Evolutionary conservation across 2,329 filamentous ascomycete species (phyloP).

Genomic region (Shiraia bambusicola): DNA sequence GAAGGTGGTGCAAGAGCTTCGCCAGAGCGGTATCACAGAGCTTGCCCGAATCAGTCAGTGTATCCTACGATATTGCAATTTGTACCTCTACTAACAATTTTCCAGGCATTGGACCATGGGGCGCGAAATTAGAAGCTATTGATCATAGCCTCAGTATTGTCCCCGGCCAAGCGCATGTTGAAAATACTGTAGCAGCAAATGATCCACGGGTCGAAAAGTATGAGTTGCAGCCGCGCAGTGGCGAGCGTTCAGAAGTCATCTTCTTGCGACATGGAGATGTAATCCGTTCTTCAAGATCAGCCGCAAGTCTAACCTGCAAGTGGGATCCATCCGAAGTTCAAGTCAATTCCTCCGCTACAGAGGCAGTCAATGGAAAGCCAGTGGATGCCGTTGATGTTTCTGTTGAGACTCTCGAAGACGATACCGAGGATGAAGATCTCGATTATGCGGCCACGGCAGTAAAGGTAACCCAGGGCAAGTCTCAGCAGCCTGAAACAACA

Average conservation of each 20-base stretch:
- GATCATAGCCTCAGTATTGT: constrained; percentile 17
- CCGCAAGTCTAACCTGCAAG: constrained; percentile 13
- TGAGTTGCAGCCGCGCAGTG: constrained; percentile 18
- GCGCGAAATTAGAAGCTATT: constrained; percentile 32
- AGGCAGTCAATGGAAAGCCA: constrained; percentile 6
- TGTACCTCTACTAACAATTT: constrained; percentile 1
- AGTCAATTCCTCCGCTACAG: constrained; percentile 35
- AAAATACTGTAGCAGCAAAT: neutral
- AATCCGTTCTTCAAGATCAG: constrained; percentile 16
- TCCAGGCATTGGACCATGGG: constrained; percentile 20
- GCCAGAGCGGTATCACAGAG: constrained; percentile 4
- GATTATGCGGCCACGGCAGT: constrained; percentile 23
- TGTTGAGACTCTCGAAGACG: constrained; percentile 14
- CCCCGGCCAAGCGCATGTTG: constrained; percentile 9
- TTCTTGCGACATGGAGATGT: constrained; percentile 33
- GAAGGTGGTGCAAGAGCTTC: constrained; percentile 2
- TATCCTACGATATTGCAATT: neutral
- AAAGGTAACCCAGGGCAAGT: constrained; percentile 13
- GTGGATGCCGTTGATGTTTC: constrained; percentile 3
- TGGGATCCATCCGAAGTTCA: constrained; percentile 29
- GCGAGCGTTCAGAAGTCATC: constrained; percentile 24
- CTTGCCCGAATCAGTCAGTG: constrained; percentile 24
- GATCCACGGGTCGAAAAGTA: constrained; percentile 18
- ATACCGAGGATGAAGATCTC: constrained; percentile 30
- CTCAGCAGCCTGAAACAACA: constrained; percentile 19